Conservation (phyloP, 768 basidiomycete genomes). For the Mycena indigotica region DNA sequence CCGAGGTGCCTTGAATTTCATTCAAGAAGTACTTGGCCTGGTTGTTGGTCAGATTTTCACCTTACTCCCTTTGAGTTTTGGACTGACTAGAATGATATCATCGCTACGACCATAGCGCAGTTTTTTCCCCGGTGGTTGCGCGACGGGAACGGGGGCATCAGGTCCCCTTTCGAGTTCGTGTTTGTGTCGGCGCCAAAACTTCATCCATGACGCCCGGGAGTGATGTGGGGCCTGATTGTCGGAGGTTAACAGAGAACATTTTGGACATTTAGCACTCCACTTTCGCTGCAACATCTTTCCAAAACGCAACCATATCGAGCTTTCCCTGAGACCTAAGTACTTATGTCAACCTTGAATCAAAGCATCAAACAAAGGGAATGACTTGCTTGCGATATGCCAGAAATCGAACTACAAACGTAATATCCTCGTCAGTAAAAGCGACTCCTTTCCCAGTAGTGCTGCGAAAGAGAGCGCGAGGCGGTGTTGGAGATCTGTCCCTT, state of each 20-base stretch:
- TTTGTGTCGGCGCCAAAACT: conserved; percentile 86
- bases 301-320: conserved; percentile 75
- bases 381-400: conserved; percentile 76
- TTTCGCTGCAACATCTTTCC: conserved; percentile 76
- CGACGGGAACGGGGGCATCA: conserved; percentile 70
- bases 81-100: conserved; percentile 79
- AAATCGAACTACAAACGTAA: conserved; percentile 73
- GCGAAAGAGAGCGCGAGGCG: conserved; percentile 74
- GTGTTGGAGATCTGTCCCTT: conserved; percentile 77
- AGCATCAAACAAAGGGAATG: conserved; percentile 3
- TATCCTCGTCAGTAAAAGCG: conserved; percentile 84
- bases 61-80: no score
- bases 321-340: conserved; percentile 55
- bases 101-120: conserved; percentile 82
- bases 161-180: conserved; percentile 74
- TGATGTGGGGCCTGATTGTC: conserved; percentile 76
- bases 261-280: conserved; percentile 34
- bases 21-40: conserved; percentile 71
- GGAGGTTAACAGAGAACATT: conserved; percentile 1
- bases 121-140: conserved; percentile 82
- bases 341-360: conserved; percentile 25
- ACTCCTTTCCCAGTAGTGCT: conserved; percentile 91
- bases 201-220: conserved; percentile 93
- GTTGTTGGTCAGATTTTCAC: no score
- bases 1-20: conserved; percentile 79